Evolutionary conservation across 352 stramenopile genomes (phyloP), one percentile per base, ranked within the genome.

Genomic region (Phytophthora fragariae): DNA sequence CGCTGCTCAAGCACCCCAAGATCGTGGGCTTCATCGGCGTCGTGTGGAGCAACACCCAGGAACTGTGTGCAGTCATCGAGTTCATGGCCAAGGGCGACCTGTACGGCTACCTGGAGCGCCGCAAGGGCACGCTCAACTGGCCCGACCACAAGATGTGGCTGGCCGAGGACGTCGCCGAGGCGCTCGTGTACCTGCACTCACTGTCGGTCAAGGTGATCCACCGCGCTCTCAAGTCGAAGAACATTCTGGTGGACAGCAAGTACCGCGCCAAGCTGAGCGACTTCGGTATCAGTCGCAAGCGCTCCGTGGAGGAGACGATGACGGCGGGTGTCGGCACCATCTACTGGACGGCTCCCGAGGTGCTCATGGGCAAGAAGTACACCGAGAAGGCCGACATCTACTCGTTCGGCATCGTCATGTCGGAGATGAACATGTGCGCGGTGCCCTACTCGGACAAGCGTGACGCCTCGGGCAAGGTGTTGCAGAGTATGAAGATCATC

Each of bases 401-500:
- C 76, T 93, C 88, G 24, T 95, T 95, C 53, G 89, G 89, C 14
- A 91, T 96, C 56, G 87, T 94, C 46, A 80, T 96, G 75, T 91
- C 86, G n/a, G 86, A 96, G 70, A 82, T 96, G 49, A 88, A 96
- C 65, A 94, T 77, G 47, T 85, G 89, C 60, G 76, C 83, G 7
- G 84, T 95, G 57, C 89, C 89, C 66, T 96, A 93, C 76, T 89
- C 84, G 62, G 87, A 95, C 80, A n/a, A n/a, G n/a, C n/a, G n/a
- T n/a, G n/a, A n/a, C n/a, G n/a, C n/a, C n/a, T n/a, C n/a, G n/a
- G n/a, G n/a, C n/a, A n/a, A n/a, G n/a, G n/a, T n/a, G n/a, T n/a
- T n/a, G n/a, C n/a, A n/a, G n/a, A n/a, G n/a, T n/a, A n/a, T n/a
- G n/a, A n/a, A n/a, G n/a, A n/a, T n/a, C n/a, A n/a, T n/a, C n/a